Evolutionary conservation across 2,329 filamentous ascomycete species (phyloP).

Genomic region (Hymenoscyphus linearis): DNA sequence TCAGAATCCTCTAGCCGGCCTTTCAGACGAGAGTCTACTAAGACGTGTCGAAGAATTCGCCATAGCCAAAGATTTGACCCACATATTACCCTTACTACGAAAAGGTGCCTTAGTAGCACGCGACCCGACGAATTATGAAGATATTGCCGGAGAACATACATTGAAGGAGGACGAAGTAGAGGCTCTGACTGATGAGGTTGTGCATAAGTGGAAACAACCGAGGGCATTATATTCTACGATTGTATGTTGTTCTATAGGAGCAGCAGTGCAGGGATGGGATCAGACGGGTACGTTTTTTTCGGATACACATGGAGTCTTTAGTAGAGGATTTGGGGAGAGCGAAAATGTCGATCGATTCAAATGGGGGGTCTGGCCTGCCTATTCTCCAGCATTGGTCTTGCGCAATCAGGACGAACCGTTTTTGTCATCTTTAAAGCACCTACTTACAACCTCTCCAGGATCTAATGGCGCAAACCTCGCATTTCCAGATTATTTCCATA

Average conservation of each 20-base stretch:
- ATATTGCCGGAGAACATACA: slow-evolving; percentile 49
- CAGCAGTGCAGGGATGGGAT: slow-evolving; percentile 49
- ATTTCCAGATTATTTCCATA: slow-evolving; percentile 45
- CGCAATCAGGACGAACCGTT: too few relatives aligned
- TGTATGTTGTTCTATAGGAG: slow-evolving; percentile 60
- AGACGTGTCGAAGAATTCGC: slow-evolving; percentile 58
- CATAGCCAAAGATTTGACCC: slow-evolving; percentile 49
- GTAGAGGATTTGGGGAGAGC: too few relatives aligned
- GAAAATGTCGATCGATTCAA: too few relatives aligned
- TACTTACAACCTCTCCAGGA: slow-evolving; percentile 13
- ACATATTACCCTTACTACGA: slow-evolving; percentile 53
- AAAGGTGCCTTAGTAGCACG: slow-evolving; percentile 72
- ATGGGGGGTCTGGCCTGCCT: too few relatives aligned
- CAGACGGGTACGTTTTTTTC: slow-evolving; percentile 20
- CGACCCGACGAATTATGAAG: slow-evolving; percentile 58
- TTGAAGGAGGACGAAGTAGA: slow-evolving; percentile 56
- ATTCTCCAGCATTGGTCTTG: too few relatives aligned
- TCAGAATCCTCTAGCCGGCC: slow-evolving; percentile 51
- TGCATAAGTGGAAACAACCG: slow-evolving; percentile 64
- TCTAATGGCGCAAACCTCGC: slow-evolving; percentile 44
- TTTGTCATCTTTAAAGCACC: background rate
- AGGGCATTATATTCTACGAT: slow-evolving; percentile 61
- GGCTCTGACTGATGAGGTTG: slow-evolving; percentile 54
- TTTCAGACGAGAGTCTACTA: slow-evolving; percentile 46
- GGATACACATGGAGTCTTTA: background rate